A percentile compares a stretch with the other conserved stretches of the same genome.
Evolutionary conservation across 179 eudicot species (phyloP).

Genomic region (Beta lomatogona): DNA sequence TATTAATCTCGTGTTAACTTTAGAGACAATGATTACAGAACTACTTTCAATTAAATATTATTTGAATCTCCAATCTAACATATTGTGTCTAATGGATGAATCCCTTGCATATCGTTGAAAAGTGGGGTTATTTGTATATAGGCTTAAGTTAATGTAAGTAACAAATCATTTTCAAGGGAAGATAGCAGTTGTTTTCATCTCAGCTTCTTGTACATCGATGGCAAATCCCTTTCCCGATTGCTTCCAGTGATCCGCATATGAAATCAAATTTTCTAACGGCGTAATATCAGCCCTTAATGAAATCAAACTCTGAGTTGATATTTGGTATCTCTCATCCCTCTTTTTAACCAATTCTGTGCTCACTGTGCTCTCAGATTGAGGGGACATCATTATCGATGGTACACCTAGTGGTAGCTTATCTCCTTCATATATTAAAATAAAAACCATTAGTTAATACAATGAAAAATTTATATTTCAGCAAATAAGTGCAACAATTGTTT

Average conservation of each 20-base stretch:
- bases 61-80: too few relatives aligned
- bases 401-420: constrained; percentile 35
- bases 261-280: constrained; percentile 10
- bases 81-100: too few relatives aligned
- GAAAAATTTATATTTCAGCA: too few relatives aligned
- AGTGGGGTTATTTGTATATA: too few relatives aligned
- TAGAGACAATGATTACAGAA: too few relatives aligned
- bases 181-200: constrained; percentile 33
- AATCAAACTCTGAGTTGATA: constrained; percentile 29
- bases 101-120: too few relatives aligned
- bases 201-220: constrained; percentile 33
- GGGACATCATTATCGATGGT: constrained; percentile 40
- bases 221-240: constrained; percentile 47
- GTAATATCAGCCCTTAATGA: constrained; percentile 33
- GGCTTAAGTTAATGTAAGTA: too few relatives aligned
- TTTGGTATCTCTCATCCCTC: constrained; percentile 42
- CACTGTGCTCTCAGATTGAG: constrained; percentile 32
- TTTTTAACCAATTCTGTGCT: constrained; percentile 32
- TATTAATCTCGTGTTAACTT: too few relatives aligned
- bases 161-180: constrained; percentile 26
- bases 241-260: constrained; percentile 45
- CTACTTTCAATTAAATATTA: too few relatives aligned
- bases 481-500: too few relatives aligned
- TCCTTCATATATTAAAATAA: constrained; percentile 13
- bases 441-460: not conserved